Base-by-base conservation (phyloP, 176 grass and related monocot genomes). In the Oryza coarctata region DNA sequence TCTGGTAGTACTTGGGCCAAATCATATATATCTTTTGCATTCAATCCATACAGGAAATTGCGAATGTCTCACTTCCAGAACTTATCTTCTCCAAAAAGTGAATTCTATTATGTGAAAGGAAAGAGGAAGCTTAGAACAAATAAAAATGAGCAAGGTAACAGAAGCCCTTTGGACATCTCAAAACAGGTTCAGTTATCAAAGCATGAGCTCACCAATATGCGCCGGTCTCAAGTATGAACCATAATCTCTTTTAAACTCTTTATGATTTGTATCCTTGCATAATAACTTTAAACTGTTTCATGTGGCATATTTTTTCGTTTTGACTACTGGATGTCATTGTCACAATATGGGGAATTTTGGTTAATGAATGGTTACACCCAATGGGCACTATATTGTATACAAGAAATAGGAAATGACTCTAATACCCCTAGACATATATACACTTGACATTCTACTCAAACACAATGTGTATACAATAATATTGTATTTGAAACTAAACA, bases 131-230 rank as follows among this genome's bases (percentile, higher is more conserved):
- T 77, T 80, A 98, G 89, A 87, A 66, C 83, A 85, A 86, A 87
- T 71, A 95, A 79, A 89, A 81, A 52, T 50, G 78, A 92, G 25
- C 87, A 80, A 80, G 80, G 86, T 65, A 78, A 66, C 55, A 84
- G 85, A 72, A 87, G 79, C 76, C 62, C 79, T 73, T 83, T 87
- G 73, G 79, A 86, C 71, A 83, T 91, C 80, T 91, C 90, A 27
- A 92, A 81, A 70, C 92, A 98, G 63, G 84, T 84, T 79, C 84
- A 88, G 74, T 75, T 93, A 81, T 91, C 95, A 76, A 95, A 98
- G 73, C 91, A 95, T 87, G 95, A 98, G 63, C 82, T 94, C 50
- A 98, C 86, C 68, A 80, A 84, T 84, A 92, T 94, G 80, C 95
- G 90, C 6, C 90, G 92, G 65, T 94, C 95, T 63, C 95, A 93